phyloP scores from a whole-genome alignment of 2,329 filamentous ascomycete species.

The Sporothrix luriei region DNA sequence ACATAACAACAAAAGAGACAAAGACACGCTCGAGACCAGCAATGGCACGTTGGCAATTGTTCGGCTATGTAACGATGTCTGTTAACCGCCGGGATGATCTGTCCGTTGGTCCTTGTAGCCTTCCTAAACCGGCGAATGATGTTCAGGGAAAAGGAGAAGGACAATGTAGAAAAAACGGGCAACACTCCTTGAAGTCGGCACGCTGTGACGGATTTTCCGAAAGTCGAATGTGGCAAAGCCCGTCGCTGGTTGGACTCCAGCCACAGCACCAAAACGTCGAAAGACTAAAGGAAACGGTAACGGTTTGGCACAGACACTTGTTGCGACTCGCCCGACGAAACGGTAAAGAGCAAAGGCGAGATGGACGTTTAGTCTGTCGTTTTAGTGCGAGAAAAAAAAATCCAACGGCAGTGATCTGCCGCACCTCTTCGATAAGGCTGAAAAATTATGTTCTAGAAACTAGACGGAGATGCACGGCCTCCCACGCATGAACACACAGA shows the following conservation, averaged over 20 bases:
- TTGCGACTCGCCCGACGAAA: background rate
- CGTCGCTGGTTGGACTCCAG: conserved; percentile 5
- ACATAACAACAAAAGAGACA: background rate
- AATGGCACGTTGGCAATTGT: background rate
- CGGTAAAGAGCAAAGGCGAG: conserved; percentile 13
- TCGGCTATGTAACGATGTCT: conserved; percentile 22
- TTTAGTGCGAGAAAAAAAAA: too few species aligned
- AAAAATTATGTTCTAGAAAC: background rate
- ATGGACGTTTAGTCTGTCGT: background rate
- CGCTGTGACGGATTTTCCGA: background rate
- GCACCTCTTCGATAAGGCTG: background rate
- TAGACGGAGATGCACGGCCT: background rate
- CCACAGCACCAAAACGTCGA: background rate
- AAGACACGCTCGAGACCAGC: background rate
- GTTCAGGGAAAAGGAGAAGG: background rate
- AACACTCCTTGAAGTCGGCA: too few species aligned
- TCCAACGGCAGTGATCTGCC: background rate
- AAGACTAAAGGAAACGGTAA: background rate
- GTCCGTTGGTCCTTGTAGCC: background rate
- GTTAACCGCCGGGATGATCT: background rate
- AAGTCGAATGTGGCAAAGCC: background rate
- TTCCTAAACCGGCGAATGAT: conserved; percentile 9
- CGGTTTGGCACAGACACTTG: background rate
- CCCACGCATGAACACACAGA: too few species aligned
- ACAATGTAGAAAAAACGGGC: background rate